These are phyloP conservation scores for Tricholoma sp. DNA, from an alignment of 768 basidiomycete species.

Conservation along the genomic window DNA sequence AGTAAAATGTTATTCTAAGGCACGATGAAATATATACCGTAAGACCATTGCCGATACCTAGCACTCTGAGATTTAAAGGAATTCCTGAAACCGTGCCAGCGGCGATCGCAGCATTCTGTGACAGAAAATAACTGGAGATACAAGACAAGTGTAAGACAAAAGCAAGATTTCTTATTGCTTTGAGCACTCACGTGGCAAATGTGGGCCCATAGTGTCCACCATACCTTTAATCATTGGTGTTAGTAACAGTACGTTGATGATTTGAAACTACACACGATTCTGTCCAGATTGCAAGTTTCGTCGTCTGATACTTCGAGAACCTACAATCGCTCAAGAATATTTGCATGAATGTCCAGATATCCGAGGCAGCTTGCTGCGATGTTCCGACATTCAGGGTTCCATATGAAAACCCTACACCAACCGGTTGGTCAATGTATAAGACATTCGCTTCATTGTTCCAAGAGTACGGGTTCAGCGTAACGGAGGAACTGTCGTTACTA, in stretches of 20 bases:
- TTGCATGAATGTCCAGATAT: too few relatives aligned
- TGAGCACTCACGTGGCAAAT: constrained; percentile 29
- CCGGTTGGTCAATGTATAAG: too few relatives aligned
- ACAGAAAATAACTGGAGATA: constrained; percentile 44
- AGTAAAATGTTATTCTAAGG: neutral
- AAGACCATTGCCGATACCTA: constrained; percentile 61
- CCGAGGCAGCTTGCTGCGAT: too few relatives aligned
- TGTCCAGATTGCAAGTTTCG: constrained; percentile 50
- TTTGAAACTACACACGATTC: constrained; percentile 23
- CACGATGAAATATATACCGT: constrained; percentile 33
- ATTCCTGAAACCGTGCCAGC: constrained; percentile 39
- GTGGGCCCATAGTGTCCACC: too few relatives aligned
- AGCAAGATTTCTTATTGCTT: neutral
- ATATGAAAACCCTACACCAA: too few relatives aligned
- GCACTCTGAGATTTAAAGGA: constrained; percentile 51
- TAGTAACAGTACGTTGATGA: neutral
- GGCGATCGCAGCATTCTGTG: constrained; percentile 54
- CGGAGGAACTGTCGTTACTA: too few relatives aligned
- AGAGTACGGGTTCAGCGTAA: too few relatives aligned
- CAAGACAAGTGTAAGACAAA: neutral
- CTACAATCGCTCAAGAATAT: constrained; percentile 30
- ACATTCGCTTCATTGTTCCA: too few relatives aligned
- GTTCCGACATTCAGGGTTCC: too few relatives aligned
- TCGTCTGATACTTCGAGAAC: constrained; percentile 41
- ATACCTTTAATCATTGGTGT: constrained; percentile 36